These are phyloP conservation scores for Entomophthora muscae DNA, from an alignment of 371 early-diverging fungal genomes.

Conservation along the genomic window DNA sequence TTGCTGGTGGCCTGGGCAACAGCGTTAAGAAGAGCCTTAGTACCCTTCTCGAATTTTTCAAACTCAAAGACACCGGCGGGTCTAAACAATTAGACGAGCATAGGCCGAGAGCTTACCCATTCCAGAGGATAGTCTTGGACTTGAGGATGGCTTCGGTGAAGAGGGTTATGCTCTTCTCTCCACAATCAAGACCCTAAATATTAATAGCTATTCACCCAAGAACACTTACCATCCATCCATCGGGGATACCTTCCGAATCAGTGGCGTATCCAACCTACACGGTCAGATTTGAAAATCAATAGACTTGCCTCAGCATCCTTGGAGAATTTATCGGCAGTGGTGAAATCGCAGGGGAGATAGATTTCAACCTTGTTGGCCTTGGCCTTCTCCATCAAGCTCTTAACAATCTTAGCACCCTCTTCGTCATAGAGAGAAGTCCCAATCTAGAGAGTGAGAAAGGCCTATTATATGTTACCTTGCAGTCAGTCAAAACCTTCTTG, in stretches of 20 bases:
- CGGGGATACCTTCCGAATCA: constrained; percentile 74
- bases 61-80: constrained; percentile 98
- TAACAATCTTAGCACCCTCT: constrained; percentile 73
- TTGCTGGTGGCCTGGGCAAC: constrained; percentile 66
- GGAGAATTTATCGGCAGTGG: constrained; percentile 73
- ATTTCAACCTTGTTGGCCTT: constrained; percentile 73
- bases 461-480: constrained; percentile 34
- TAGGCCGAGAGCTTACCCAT: constrained; percentile 42
- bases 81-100: constrained; percentile 10
- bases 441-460: constrained; percentile 30
- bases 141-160: constrained; percentile 50
- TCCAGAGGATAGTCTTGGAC: constrained; percentile 95
- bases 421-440: constrained; percentile 88
- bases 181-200: constrained; percentile 76
- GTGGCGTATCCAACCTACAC: constrained; percentile 55
- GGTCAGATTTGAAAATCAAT: neutral
- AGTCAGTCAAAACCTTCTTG: constrained; percentile 68
- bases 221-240: constrained; percentile 44
- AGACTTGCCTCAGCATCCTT: constrained; percentile 38
- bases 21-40: constrained; percentile 67
- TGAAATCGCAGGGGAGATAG: constrained; percentile 79
- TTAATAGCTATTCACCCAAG: neutral
- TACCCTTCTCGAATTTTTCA: constrained; percentile 79
- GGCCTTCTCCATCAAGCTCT: constrained; percentile 64
- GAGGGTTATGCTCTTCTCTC: constrained; percentile 56